Evolutionary conservation across 2,329 filamentous ascomycete species (phyloP).

Genomic region (Tricladium varicosporioides): DNA sequence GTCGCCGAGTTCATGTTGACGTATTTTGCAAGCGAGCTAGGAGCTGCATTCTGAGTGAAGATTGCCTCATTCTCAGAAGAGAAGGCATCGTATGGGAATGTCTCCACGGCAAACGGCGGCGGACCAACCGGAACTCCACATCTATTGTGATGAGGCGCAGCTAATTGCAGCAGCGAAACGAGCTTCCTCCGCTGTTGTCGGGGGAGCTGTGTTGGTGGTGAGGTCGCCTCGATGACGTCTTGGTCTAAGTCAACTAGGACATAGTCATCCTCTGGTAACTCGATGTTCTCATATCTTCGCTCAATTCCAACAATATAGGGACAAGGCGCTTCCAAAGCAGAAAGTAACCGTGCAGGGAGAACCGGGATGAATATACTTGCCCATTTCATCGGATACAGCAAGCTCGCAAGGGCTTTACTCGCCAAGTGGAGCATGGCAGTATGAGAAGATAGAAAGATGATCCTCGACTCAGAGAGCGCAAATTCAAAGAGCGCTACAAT

Average conservation of each 20-base stretch:
- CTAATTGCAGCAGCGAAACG: conserved; percentile 80
- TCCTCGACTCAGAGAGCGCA: conserved; percentile 86
- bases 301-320: conserved; percentile 98
- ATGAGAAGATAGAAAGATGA: conserved; percentile 94
- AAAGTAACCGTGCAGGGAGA: conserved; percentile 80
- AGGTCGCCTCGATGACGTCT: conserved; percentile 83
- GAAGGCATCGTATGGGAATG: conserved; percentile 87
- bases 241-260: conserved; percentile 92
- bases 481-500: conserved; percentile 92
- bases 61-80: conserved; percentile 80
- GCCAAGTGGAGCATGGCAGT: conserved; percentile 95
- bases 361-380: conserved; percentile 92
- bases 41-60: conserved; percentile 69
- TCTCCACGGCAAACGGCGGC: conserved; percentile 88
- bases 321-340: conserved; percentile 89
- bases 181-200: conserved; percentile 89
- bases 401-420: conserved; percentile 78
- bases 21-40: conserved; percentile 77
- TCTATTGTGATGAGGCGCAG: conserved; percentile 83
- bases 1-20: conserved; percentile 86
- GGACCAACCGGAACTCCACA: conserved; percentile 86
- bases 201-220: conserved; percentile 74
- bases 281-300: conserved; percentile 79
- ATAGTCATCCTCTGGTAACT: conserved; percentile 91
- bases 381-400: conserved; percentile 91